These are phyloP conservation scores for Mitragyna speciosa DNA, from an alignment of 257 asterid genomes.

Conservation along the genomic window DNA sequence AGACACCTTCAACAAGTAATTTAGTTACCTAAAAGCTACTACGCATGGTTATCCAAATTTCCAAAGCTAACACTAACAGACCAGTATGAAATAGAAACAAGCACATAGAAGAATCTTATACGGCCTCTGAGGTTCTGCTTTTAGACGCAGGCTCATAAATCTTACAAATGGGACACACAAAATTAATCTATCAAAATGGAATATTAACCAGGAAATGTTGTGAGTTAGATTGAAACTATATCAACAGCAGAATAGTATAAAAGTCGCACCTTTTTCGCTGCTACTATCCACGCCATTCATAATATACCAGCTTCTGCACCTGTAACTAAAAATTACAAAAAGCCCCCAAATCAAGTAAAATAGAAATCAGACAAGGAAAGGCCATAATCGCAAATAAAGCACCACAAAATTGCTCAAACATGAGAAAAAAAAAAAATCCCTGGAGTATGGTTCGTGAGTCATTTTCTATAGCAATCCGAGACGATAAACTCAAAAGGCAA, in stretches of 20 bases:
- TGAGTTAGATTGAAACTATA: neutral
- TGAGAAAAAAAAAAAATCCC: neutral
- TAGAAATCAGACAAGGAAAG: neutral
- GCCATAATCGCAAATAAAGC: neutral
- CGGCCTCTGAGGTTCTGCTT: neutral
- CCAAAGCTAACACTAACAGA: neutral
- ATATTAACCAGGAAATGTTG: constrained; percentile 3
- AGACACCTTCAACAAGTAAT: constrained; percentile 6
- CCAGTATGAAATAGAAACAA: neutral
- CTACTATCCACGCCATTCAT: constrained; percentile 77
- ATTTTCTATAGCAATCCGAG: neutral
- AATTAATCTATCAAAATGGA: neutral
- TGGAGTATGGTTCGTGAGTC: too few species aligned
- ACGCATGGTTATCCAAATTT: neutral
- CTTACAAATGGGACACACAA: neutral
- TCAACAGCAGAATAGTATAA: neutral
- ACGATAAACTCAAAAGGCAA: neutral
- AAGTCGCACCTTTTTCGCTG: constrained; percentile 56
- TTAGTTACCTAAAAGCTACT: neutral
- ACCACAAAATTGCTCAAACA: neutral
- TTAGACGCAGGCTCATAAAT: neutral
- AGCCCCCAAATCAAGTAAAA: neutral
- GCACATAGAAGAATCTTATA: neutral
- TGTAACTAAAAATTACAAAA: constrained; percentile 9
- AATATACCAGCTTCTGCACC: constrained; percentile 27